These are phyloP conservation scores for Ilex paraguariensis DNA, from an alignment of 305 asterid species.

Conservation along the genomic window DNA sequence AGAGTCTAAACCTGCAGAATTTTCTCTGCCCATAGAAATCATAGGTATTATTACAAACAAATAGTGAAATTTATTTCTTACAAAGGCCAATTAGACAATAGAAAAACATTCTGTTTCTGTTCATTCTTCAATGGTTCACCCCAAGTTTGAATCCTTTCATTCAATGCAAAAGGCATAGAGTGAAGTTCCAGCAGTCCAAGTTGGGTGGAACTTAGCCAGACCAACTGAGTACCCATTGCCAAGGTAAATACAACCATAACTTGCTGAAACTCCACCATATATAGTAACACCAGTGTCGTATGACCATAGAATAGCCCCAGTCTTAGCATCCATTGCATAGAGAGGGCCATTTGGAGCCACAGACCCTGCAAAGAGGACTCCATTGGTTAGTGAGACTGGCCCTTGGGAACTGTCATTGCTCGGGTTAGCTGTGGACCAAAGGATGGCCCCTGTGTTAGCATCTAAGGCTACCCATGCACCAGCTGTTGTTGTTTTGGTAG, in stretches of 20 bases:
- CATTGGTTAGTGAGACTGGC: slow-evolving; percentile 51
- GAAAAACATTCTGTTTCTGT: too few relatives aligned
- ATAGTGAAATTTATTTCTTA: too few relatives aligned
- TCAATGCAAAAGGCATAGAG: slow-evolving; percentile 56
- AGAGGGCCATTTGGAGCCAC: slow-evolving; percentile 56
- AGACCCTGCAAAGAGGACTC: slow-evolving; percentile 56
- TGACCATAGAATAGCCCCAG: slow-evolving; percentile 53
- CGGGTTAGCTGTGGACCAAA: slow-evolving; percentile 65
- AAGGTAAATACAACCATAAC: slow-evolving; percentile 58
- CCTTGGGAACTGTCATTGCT: slow-evolving; percentile 55
- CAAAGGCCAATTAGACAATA: too few relatives aligned
- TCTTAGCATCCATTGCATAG: slow-evolving; percentile 56
- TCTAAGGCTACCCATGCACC: slow-evolving; percentile 86
- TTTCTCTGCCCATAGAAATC: too few relatives aligned
- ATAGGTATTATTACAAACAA: too few relatives aligned
- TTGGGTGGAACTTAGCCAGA: slow-evolving; percentile 50
- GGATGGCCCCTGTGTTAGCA: slow-evolving; percentile 49
- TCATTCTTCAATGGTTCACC: too few relatives aligned
- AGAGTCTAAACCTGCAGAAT: too few relatives aligned
- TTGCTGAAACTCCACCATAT: slow-evolving; percentile 65
- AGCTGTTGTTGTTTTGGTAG: slow-evolving; percentile 40
- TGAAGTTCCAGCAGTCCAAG: slow-evolving; percentile 63
- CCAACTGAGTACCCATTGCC: slow-evolving; percentile 66
- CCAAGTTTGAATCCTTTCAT: background rate
- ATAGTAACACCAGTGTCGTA: slow-evolving; percentile 55